phyloP scores from a whole-genome alignment of 169 alveolate species.

The Plasmodium falciparum region DNA sequence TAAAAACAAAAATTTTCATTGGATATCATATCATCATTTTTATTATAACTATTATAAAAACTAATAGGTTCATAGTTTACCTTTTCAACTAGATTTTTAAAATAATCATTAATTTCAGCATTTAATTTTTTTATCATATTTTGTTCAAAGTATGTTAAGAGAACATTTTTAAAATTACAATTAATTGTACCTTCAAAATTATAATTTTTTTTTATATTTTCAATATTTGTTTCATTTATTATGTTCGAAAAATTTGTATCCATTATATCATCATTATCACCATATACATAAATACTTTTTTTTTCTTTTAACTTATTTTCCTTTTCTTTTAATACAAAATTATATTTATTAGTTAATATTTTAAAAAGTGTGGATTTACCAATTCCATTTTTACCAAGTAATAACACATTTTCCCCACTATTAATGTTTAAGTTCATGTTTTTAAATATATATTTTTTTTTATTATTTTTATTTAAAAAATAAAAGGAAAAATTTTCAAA shows the following conservation, averaged over 20 bases:
- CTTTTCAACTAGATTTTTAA: conserved; percentile 51
- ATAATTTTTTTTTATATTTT: conserved; percentile 7
- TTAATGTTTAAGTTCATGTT: conserved; percentile 71
- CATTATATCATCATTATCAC: conserved; percentile 21
- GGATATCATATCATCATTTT: not conserved
- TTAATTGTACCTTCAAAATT: conserved; percentile 42
- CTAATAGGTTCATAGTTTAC: conserved; percentile 35
- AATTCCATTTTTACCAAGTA: conserved; percentile 84
- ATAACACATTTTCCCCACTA: conserved; percentile 77
- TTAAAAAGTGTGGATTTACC: conserved; percentile 84
- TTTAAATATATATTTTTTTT: conserved; percentile 75
- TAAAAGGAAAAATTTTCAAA: conserved; percentile 73
- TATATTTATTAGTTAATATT: conserved; percentile 72
- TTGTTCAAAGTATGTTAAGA: conserved; percentile 70
- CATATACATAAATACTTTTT: conserved; percentile 57
- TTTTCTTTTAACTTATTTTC: not conserved
- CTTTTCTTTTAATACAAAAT: conserved; percentile 2
- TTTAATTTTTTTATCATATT: conserved; percentile 69
- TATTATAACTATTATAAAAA: conserved; percentile 13
- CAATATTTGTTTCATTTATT: conserved; percentile 2
- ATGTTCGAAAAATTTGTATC: too few relatives aligned
- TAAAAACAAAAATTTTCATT: conserved; percentile 43
- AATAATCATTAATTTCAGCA: conserved; percentile 57
- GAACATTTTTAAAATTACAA: conserved; percentile 61
- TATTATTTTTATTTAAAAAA: conserved; percentile 30